Evolutionary conservation across 1,284 basidiomycete genomes (phyloP).

Genomic region (Puccinia novopanici): DNA sequence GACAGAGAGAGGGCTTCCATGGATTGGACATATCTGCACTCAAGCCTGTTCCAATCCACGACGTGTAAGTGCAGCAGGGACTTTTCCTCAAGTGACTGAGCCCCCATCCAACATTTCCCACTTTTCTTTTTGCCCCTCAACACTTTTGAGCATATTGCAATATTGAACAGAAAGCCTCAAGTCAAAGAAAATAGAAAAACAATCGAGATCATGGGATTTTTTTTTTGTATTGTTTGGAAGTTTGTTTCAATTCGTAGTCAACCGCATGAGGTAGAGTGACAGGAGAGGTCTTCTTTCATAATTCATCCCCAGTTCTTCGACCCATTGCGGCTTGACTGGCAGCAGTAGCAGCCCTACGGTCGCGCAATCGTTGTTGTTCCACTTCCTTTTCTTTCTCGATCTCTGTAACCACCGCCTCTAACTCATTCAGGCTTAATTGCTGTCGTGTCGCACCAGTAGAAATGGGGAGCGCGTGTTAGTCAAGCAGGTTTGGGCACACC

Average conservation of each 20-base stretch:
- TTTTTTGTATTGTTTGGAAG: background rate
- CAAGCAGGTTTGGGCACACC: background rate
- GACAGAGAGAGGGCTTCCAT: too few species aligned
- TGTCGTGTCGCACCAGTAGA: conserved; percentile 57
- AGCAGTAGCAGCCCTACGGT: conserved; percentile 73
- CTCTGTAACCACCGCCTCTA: conserved; percentile 83
- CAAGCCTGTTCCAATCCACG: too few species aligned
- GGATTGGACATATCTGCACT: too few species aligned
- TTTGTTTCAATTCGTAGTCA: too few species aligned
- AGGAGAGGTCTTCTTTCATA: background rate
- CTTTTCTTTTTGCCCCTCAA: too few species aligned
- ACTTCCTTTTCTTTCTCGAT: conserved; percentile 96
- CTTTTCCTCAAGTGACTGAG: too few species aligned
- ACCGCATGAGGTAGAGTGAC: background rate
- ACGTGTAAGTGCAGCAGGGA: too few species aligned
- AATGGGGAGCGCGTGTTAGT: background rate
- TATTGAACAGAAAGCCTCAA: too few species aligned
- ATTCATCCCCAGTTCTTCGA: conserved; percentile 34
- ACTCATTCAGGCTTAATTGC: conserved; percentile 81
- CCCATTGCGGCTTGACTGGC: conserved; percentile 81
- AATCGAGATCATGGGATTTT: background rate
- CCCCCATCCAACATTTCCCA: too few species aligned
- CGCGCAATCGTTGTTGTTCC: conserved; percentile 83
- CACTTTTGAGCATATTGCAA: too few species aligned
- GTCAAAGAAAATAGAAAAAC: too few species aligned